phyloP scores from a whole-genome alignment of 2,329 filamentous ascomycete species.

The Akanthomyces dipterigenus region DNA sequence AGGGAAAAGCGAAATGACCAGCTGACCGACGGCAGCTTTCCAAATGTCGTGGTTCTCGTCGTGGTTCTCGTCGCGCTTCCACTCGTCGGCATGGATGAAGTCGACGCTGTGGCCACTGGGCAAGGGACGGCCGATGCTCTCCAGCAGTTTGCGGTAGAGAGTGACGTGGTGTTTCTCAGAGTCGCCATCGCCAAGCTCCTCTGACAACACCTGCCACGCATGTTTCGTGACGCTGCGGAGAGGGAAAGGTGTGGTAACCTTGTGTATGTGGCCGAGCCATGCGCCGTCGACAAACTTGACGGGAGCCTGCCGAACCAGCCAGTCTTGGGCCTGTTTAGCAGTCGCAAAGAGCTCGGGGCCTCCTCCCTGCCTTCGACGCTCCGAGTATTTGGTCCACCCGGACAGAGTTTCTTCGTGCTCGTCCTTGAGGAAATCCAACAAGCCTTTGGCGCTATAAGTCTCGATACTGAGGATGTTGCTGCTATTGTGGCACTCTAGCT shows the following conservation, averaged over 20 bases:
- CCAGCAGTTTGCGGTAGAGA: not conserved
- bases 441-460: not conserved
- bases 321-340: not conserved
- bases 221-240: not conserved
- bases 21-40: conserved; percentile 37
- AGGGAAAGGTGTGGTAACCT: not conserved
- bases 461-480: not conserved
- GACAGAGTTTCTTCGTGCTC: not conserved
- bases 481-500: not conserved
- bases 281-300: conserved; percentile 13
- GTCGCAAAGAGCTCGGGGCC: not conserved
- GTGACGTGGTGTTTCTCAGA: not conserved
- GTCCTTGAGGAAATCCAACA: not conserved
- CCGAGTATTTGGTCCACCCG: not conserved
- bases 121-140: not conserved
- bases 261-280: conserved; percentile 9
- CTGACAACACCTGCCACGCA: conserved; percentile 5
- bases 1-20: conserved; percentile 38
- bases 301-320: conserved; percentile 6
- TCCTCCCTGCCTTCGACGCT: not conserved
- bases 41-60: conserved; percentile 20
- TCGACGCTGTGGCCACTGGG: not conserved
- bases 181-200: conserved; percentile 9
- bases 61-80: not conserved
- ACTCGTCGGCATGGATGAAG: not conserved